Percentiles rank a stretch among this genome's conserved stretches.
Evolutionary conservation across 1,284 basidiomycete species (phyloP).

Genomic region (Irpex sp.): DNA sequence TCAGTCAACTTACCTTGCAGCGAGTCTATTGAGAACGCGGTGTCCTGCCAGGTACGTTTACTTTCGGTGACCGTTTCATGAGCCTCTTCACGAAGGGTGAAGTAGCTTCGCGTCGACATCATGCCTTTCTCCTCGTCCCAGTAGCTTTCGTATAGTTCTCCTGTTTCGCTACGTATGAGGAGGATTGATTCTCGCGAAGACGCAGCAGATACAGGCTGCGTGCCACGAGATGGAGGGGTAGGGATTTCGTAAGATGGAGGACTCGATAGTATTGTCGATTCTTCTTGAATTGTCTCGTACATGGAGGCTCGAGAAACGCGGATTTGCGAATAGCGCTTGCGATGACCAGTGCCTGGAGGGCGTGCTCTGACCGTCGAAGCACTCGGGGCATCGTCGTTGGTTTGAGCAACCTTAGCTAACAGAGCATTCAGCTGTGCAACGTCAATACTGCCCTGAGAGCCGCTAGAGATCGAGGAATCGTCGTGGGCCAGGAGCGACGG

Average conservation of each 20-base stretch:
- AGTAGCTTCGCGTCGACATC: constrained; percentile 56
- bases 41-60: constrained; percentile 60
- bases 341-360: constrained; percentile 59
- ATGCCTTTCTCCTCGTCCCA: constrained; percentile 65
- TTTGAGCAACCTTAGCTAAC: constrained; percentile 42
- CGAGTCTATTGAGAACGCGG: constrained; percentile 64
- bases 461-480: constrained; percentile 57
- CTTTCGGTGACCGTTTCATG: constrained; percentile 63
- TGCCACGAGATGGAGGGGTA: neutral
- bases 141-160: constrained; percentile 39
- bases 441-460: constrained; percentile 73
- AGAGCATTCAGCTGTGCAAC: constrained; percentile 50
- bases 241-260: constrained; percentile 29
- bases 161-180: constrained; percentile 51
- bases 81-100: constrained; percentile 64
- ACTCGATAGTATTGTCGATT: constrained; percentile 35
- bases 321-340: constrained; percentile 58
- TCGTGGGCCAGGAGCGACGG: constrained; percentile 64
- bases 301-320: constrained; percentile 61
- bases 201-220: constrained; percentile 12
- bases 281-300: constrained; percentile 76
- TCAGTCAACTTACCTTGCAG: constrained; percentile 56
- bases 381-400: constrained; percentile 30
- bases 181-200: constrained; percentile 37
- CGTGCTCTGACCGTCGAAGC: constrained; percentile 29